These are phyloP conservation scores for Trametes pubescens DNA, from an alignment of 1,284 basidiomycete genomes.

Conservation along the genomic window DNA sequence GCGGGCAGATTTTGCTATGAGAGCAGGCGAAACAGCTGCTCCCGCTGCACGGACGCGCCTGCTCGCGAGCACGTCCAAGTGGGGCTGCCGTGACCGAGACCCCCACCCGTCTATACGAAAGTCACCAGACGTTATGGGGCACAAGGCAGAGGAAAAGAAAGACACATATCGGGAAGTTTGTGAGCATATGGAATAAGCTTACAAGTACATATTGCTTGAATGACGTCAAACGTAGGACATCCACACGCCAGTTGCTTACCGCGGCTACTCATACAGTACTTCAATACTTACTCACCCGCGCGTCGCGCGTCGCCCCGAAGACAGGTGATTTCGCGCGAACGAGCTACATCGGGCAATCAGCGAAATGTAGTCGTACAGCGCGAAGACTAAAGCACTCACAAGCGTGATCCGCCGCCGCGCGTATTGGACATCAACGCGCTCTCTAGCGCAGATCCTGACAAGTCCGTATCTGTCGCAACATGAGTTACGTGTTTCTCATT, in stretches of 20 bases:
- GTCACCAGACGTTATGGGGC: too few relatives aligned
- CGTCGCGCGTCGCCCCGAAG: conserved; percentile 25
- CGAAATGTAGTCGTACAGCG: neutral
- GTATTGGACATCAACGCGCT: conserved; percentile 76
- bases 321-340: conserved; percentile 32
- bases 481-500: neutral
- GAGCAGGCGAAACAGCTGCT: too few relatives aligned
- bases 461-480: conserved; percentile 60
- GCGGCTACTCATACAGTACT: neutral
- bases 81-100: too few relatives aligned
- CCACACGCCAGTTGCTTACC: neutral
- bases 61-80: too few relatives aligned
- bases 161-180: too few relatives aligned
- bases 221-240: too few relatives aligned
- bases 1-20: too few relatives aligned
- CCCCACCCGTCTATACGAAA: too few relatives aligned
- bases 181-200: too few relatives aligned
- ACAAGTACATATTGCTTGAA: neutral
- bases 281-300: conserved; percentile 18
- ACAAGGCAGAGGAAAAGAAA: too few relatives aligned
- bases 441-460: conserved; percentile 77
- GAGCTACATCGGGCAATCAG: conserved; percentile 28
- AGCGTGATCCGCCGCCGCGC: conserved; percentile 35
- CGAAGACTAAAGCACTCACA: conserved; percentile 27
- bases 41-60: too few relatives aligned